Conservation (phyloP, 352 stramenopile species). For the Elongisporangium undulatum region DNA sequence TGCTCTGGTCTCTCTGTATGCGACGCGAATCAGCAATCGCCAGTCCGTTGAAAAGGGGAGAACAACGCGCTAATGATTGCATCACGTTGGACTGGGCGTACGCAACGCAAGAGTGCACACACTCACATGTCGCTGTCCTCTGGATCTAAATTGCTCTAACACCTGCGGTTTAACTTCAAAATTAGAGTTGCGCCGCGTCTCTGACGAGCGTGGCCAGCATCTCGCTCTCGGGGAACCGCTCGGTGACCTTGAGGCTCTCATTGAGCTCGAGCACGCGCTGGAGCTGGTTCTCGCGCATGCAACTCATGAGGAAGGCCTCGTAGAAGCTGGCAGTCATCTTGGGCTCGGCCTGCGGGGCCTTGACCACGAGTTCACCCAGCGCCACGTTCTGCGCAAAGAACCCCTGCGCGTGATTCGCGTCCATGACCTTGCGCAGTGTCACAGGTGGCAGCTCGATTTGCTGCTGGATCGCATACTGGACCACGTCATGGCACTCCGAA, state of each 20-base stretch:
- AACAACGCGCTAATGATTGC: not conserved
- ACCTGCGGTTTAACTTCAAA: not conserved
- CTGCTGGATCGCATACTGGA: slow-evolving; percentile 24
- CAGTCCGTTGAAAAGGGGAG: not conserved
- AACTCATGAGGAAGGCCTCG: slow-evolving; percentile 35
- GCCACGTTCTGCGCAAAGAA: slow-evolving; percentile 21
- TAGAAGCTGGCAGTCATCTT: slow-evolving; percentile 30
- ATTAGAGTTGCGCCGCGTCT: slow-evolving; percentile 9
- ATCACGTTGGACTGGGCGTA: not conserved
- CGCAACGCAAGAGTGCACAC: not conserved
- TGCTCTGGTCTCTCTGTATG: not conserved
- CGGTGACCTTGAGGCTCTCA: slow-evolving; percentile 13
- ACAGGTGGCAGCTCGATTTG: slow-evolving; percentile 16
- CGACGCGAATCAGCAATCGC: not conserved
- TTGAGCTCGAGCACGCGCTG: slow-evolving; percentile 21
- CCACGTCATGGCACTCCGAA: slow-evolving; percentile 23
- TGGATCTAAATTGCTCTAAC: not conserved
- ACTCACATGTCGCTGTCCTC: not conserved
- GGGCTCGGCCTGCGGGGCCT: slow-evolving; percentile 12
- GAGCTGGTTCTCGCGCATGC: slow-evolving; percentile 25
- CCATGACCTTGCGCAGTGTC: slow-evolving; percentile 31
- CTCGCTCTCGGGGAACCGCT: slow-evolving; percentile 28
- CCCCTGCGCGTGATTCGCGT: slow-evolving; percentile 23
- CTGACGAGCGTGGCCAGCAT: slow-evolving; percentile 25
- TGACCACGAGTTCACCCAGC: slow-evolving; percentile 24